Evolutionary conservation across 1,284 basidiomycete genomes (phyloP), one percentile per base, ranked within the genome.

Genomic region (Volvariella volvacea): DNA sequence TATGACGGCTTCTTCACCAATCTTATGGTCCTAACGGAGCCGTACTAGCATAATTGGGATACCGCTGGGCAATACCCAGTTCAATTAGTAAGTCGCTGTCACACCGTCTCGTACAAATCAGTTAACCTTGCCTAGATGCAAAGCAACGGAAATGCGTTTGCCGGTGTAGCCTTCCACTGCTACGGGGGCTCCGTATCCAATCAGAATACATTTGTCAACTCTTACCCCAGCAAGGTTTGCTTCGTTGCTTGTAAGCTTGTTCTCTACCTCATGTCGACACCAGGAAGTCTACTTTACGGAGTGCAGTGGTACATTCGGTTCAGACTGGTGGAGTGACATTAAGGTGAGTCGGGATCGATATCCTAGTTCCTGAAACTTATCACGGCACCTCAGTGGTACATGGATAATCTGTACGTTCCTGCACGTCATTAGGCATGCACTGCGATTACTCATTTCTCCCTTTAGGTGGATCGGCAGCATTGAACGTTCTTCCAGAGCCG

Each of bases 281-380:
- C 33, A 65, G 62, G 61, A 63, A 48, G 64, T 73, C 4, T 72
- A 68, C 47, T 69, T 73, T 44, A 71, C 71, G 14, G 71, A 74
- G 55, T 74, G 71, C 49, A 49, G 64, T 3, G 74, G 75, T 4
- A 71, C 68, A 1, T 59, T 69, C 43, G 74, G 74, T 4, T 74
- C 73, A n/a, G 83, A 88, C 57, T 88, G 83, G 83, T 88, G 84
- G 83, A 67, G 62, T 45, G 82, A 87, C 51, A 80, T 86, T 60
- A 86, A 86, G 71, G 82, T 77, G 52, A 39, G 50, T n/a, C 53
- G 53, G 39, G 41, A 8, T 21, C 21, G 38, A 20, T 39, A 30
- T 22, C 25, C 3, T n/a, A 17, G 38, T 42, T 19, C 20, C 22
- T 30, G 16, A 28, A 37, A 45, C 50, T 17, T 42, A 44, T 28